Evolutionary conservation across 2,329 filamentous ascomycete genomes (phyloP), one percentile per base, ranked within the genome.

Genomic region (Penicillium sp.): DNA sequence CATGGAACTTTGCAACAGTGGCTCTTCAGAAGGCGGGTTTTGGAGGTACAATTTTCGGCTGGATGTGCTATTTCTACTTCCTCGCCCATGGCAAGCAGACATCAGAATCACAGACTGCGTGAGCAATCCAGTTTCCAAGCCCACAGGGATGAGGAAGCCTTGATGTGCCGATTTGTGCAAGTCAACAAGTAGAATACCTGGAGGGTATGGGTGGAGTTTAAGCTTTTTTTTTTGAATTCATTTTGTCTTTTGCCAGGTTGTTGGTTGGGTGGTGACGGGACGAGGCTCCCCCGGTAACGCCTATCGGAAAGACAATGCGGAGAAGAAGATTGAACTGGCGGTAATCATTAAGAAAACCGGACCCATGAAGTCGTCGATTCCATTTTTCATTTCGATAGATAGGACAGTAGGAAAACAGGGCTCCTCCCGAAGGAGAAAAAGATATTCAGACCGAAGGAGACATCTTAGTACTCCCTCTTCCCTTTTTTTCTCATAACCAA

Each of bases 11-110:
- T 78, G 82, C 78, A 77, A 79, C 79, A 78, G 82, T 82, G 85
- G 84, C 85, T 87, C 85, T 85, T 87, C 84, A 85, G 81, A 78
- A 84, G 83, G 82, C 79, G 74, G 68, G 55, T 58, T 68, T 64
- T 59, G 58, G 45, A 63, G 55, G 53, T 52, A 56, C 68, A 61
- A 73, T 75, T 63, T 73, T 75, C 75, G 68, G 77, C 79, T 70
- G 68, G 66, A 70, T 67, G 59, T 69, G 66, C 62, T 67, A 67
- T 67, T 63, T 76, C 72, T 78, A 76, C 79, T 73, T 76, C 76
- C 76, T 75, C 77, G 75, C 71, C 74, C 79, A 79, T 75, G 61
- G 67, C 49, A 39, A 57, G 55, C 43, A 64, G 60, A 64, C 60
- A 50, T 43, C 54, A 56, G 63, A 56, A 61, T 66, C 66, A 59